Conservation (phyloP, 2,329 filamentous ascomycete species). For the Arachnopeziza araneosa region DNA sequence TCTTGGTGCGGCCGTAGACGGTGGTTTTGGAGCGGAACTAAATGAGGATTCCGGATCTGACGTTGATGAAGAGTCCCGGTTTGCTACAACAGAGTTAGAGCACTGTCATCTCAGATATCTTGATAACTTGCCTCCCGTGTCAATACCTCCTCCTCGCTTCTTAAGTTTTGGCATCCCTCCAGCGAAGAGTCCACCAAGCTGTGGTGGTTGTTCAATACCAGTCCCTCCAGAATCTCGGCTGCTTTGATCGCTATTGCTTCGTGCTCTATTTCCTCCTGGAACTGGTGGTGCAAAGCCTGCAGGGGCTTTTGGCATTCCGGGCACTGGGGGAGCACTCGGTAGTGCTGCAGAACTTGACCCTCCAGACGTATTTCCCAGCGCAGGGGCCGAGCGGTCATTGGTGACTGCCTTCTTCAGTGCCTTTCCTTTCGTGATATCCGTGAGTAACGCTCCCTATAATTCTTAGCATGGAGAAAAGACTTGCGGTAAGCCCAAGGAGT, state of each 20-base stretch:
- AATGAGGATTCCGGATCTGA: constrained; percentile 71
- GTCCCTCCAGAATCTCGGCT: constrained; percentile 39
- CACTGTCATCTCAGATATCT: neutral
- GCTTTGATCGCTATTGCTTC: constrained; percentile 78
- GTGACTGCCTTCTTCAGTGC: constrained; percentile 79
- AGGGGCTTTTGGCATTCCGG: constrained; percentile 53
- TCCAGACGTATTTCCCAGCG: constrained; percentile 52
- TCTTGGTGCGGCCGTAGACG: constrained; percentile 47
- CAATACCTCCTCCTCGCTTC: constrained; percentile 74
- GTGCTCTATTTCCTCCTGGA: constrained; percentile 54
- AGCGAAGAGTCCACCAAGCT: constrained; percentile 82
- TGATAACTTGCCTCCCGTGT: constrained; percentile 56
- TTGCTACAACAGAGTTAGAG: constrained; percentile 40
- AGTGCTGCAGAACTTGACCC: constrained; percentile 55
- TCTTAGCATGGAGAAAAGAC: constrained; percentile 23
- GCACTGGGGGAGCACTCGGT: constrained; percentile 77
- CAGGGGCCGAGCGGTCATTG: constrained; percentile 86
- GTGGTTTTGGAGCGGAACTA: constrained; percentile 54
- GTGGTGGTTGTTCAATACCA: constrained; percentile 60
- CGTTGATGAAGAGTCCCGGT: constrained; percentile 64
- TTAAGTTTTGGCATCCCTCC: constrained; percentile 94
- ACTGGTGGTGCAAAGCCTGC: constrained; percentile 60
- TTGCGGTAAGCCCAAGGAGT: constrained; percentile 17
- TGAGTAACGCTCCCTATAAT: constrained; percentile 72
- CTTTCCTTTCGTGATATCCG: constrained; percentile 80